Evolutionary conservation across 2,329 filamentous ascomycete genomes (phyloP), one percentile per base, ranked within the genome.

Genomic region (Diaporthe aspalathi): DNA sequence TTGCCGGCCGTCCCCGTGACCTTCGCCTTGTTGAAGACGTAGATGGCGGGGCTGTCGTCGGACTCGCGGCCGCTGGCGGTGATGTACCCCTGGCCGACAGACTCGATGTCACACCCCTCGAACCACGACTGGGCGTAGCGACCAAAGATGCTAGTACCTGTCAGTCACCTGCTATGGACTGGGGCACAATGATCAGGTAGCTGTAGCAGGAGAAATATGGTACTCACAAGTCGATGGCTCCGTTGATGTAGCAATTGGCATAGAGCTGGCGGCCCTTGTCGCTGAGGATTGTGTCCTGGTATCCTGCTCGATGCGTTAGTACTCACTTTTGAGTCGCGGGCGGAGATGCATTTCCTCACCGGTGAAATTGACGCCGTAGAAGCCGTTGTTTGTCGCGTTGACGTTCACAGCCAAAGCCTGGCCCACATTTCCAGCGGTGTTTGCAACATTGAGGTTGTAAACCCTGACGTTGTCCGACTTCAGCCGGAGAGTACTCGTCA

Each of bases 81-180:
- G 73, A 87, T 81, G 75, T 81, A 86, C 20, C 86, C 86, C 0
- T 79, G 79, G 17, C 79, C 77, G 6, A 86, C 78, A 35, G 86
- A 84, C 47, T 83, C 78, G 72, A 90, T 85, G 57, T 85, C 82
- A 71, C 83, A 82, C 73, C 68, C 87, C 27, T 68, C 66, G 40
- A 68, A 57, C 66, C 66, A 68, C 12, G 66, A 43, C 52, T 32
- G 38, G 12, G 66, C 66, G n/a, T 68, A 68, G 27, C 66, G 66
- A 20, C 66, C 66, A 5, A 68, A 68, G 12, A 68, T 57, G 66
- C n/a, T n/a, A n/a, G n/a, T n/a, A n/a, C n/a, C n/a, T n/a, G n/a
- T n/a, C n/a, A n/a, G n/a, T n/a, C n/a, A n/a, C n/a, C n/a, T n/a
- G n/a, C n/a, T n/a, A n/a, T n/a, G n/a, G n/a, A n/a, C n/a, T n/a